Evolutionary conservation across 1,284 basidiomycete species (phyloP).

Genomic region (Anthracocystis setariae): DNA sequence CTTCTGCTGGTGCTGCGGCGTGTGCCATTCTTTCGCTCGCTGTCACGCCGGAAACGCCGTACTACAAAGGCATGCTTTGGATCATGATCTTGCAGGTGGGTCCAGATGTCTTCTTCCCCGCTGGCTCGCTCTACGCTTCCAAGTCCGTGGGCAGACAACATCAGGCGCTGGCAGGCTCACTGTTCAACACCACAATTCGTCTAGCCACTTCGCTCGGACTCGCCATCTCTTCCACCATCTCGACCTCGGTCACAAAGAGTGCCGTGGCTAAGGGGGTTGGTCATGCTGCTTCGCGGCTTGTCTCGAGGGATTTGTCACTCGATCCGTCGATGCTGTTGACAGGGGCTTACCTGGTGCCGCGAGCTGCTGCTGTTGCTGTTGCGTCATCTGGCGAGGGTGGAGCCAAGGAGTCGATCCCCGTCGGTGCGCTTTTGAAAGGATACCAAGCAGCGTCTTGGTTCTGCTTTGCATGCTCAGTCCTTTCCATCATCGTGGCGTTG

Average conservation of each 20-base stretch:
- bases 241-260: conserved; percentile 46
- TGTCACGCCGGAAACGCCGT: conserved; percentile 74
- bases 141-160: conserved; percentile 47
- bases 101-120: conserved; percentile 57
- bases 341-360: conserved; percentile 3
- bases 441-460: conserved; percentile 58
- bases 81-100: conserved; percentile 73
- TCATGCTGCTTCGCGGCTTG: conserved; percentile 5
- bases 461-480: conserved; percentile 43
- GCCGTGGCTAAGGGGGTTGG: conserved; percentile 15
- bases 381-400: conserved; percentile 1
- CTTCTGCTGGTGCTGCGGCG: conserved; percentile 74
- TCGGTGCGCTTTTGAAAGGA: conserved; percentile 39
- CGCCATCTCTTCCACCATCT: conserved; percentile 55
- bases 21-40: conserved; percentile 76
- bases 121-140: conserved; percentile 49
- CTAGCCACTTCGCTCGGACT: conserved; percentile 61
- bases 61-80: conserved; percentile 85
- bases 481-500: conserved; percentile 45
- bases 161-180: conserved; percentile 56
- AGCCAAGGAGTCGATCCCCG: not conserved
- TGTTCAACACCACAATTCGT: conserved; percentile 61
- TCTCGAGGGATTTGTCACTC: conserved; percentile 8
- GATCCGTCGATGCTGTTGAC: conserved; percentile 29
- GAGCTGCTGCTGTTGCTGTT: conserved; percentile 20